phyloP scores from a whole-genome alignment of 2,329 filamentous ascomycete species.

The Cordyceps cateniannulata region DNA sequence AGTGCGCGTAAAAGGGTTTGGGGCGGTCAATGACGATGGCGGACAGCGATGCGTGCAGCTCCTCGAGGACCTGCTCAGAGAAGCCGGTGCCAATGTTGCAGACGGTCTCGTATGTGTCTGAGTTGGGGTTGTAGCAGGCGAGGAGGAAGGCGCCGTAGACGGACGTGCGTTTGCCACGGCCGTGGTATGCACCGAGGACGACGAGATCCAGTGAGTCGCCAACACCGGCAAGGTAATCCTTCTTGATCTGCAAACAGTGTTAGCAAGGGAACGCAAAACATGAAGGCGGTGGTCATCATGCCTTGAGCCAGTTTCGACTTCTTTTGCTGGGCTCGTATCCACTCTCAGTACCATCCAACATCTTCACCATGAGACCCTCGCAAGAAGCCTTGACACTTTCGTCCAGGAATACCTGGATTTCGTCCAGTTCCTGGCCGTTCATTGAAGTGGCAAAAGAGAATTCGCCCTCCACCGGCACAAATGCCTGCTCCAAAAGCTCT shows the following conservation, averaged over 20 bases:
- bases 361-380: constrained; percentile 98
- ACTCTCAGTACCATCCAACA: constrained; percentile 88
- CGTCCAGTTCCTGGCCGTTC: constrained; percentile 82
- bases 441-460: constrained; percentile 85
- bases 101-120: constrained; percentile 84
- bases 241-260: constrained; percentile 66
- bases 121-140: constrained; percentile 79
- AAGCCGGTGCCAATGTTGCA: constrained; percentile 99
- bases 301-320: constrained; percentile 97
- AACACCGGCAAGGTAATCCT: constrained; percentile 90
- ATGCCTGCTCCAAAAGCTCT: constrained; percentile 65
- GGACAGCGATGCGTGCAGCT: constrained; percentile 69
- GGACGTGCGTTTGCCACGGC: constrained; percentile 89
- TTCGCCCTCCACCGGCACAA: constrained; percentile 76
- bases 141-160: constrained; percentile 95
- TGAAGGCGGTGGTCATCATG: constrained; percentile 28
- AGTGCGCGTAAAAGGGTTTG: constrained; percentile 93
- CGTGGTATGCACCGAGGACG: constrained; percentile 88
- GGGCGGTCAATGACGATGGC: constrained; percentile 77
- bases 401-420: constrained; percentile 87
- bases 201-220: constrained; percentile 96
- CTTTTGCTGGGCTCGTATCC: constrained; percentile 95
- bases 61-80: constrained; percentile 87
- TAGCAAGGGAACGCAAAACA: constrained; percentile 15
- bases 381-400: constrained; percentile 94